phyloP scores from a whole-genome alignment of 2,329 filamentous ascomycete species.

The Nannizziopsis arthrosporioides region DNA sequence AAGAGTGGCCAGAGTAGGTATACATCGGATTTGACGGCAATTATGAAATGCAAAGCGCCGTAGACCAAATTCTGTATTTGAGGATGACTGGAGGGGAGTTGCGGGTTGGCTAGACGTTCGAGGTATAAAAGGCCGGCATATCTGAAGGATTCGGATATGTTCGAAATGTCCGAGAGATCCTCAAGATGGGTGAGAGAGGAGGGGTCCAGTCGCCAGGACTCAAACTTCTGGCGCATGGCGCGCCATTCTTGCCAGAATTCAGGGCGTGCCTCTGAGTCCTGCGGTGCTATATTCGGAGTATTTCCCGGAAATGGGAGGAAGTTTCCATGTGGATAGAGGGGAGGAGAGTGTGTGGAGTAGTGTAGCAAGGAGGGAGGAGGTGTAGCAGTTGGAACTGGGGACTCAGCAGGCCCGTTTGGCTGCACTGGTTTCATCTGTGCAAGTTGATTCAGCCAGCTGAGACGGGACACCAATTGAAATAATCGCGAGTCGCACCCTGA shows the following conservation, averaged over 20 bases:
- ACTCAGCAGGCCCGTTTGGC: conserved; percentile 19
- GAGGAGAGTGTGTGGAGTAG: conserved; percentile 10
- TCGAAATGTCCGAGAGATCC: conserved; percentile 62
- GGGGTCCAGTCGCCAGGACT: conserved; percentile 61
- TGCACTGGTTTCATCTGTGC: conserved; percentile 50
- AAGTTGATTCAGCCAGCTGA: conserved; percentile 73
- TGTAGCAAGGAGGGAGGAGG: conserved; percentile 28
- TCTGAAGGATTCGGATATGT: conserved; percentile 81
- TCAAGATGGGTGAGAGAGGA: conserved; percentile 27
- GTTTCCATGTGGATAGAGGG: not conserved
- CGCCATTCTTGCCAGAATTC: conserved; percentile 67
- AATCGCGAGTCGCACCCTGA: conserved; percentile 77
- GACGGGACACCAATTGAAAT: conserved; percentile 73
- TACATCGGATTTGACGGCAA: conserved; percentile 68
- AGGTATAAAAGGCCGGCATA: conserved; percentile 82
- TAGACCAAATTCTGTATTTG: conserved; percentile 75
- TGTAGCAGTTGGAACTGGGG: conserved; percentile 20
- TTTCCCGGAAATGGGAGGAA: conserved; percentile 3
- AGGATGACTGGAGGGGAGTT: conserved; percentile 57
- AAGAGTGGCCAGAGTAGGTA: conserved; percentile 91
- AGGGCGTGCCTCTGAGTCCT: conserved; percentile 43
- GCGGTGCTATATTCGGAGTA: conserved; percentile 12
- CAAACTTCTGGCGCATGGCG: conserved; percentile 61
- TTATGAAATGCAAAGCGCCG: conserved; percentile 72
- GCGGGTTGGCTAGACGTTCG: conserved; percentile 70